Evolutionary conservation across 306 rosid species (phyloP).

Genomic region (Lathyrus oleraceus): DNA sequence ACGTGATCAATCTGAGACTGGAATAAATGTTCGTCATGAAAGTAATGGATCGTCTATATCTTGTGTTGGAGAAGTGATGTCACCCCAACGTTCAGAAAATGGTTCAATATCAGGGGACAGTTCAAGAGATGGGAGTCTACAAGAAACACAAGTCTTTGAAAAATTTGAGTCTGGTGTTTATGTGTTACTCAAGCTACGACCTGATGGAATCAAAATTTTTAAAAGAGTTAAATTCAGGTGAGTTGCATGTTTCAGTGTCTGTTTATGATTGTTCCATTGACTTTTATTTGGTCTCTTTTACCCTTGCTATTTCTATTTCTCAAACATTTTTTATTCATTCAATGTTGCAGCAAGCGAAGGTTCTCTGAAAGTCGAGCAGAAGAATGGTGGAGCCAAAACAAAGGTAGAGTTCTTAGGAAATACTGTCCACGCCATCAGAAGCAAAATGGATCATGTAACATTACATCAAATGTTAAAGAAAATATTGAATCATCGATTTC

Average conservation of each 20-base stretch:
- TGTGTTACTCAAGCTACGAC: slow-evolving; percentile 47
- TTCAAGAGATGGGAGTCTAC: slow-evolving; percentile 32
- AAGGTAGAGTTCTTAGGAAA: slow-evolving; percentile 56
- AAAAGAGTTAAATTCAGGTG: slow-evolving; percentile 85
- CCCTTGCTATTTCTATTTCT: neutral
- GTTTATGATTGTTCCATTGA: neutral
- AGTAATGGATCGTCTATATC: slow-evolving; percentile 26
- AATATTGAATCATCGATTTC: slow-evolving; percentile 39
- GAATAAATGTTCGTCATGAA: slow-evolving; percentile 6
- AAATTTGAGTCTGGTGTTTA: slow-evolving; percentile 82
- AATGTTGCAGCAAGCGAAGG: slow-evolving; percentile 61
- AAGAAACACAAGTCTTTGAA: slow-evolving; percentile 65
- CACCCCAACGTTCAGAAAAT: slow-evolving; percentile 44
- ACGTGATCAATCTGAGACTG: slow-evolving; percentile 30
- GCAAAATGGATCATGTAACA: slow-evolving; percentile 26
- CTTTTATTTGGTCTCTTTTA: neutral
- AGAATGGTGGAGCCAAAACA: slow-evolving; percentile 88
- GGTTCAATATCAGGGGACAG: slow-evolving; percentile 42
- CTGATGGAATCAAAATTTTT: slow-evolving; percentile 58
- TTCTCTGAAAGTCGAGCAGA: slow-evolving; percentile 67
- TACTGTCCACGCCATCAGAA: slow-evolving; percentile 43
- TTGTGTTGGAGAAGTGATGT: slow-evolving; percentile 13
- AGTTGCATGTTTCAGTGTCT: slow-evolving; percentile 12
- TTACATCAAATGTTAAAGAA: slow-evolving; percentile 40
- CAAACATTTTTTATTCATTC: neutral